Conservation (phyloP, 345 rosid genomes). For the Dovyalis caffra region DNA sequence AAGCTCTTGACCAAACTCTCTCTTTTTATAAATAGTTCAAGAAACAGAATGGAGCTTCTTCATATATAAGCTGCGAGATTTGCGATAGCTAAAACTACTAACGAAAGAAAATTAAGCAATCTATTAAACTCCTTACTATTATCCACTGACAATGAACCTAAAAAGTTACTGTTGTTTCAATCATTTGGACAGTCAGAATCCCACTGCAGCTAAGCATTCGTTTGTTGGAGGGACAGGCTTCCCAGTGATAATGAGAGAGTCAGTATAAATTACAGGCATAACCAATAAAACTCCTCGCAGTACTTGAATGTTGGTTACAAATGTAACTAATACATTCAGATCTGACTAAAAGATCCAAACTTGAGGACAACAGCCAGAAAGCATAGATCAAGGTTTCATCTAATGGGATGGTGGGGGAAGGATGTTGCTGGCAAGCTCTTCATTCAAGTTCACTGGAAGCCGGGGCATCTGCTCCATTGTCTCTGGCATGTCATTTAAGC, state of each 20-base stretch:
- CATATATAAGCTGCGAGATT: too few relatives aligned
- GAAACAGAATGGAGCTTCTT: too few relatives aligned
- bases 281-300: conserved; percentile 3
- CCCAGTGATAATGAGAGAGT: conserved; percentile 2
- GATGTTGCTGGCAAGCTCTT: conserved; percentile 64
- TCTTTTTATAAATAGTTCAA: too few relatives aligned
- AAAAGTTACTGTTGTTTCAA: not conserved
- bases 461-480: conserved; percentile 90
- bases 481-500: conserved; percentile 79
- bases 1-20: too few relatives aligned
- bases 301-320: not conserved
- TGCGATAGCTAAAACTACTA: too few relatives aligned
- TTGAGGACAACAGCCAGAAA: conserved; percentile 7
- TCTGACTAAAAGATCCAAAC: conserved; percentile 1
- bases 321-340: not conserved
- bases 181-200: conserved; percentile 14
- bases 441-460: conserved; percentile 73
- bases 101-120: not conserved
- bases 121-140: not conserved
- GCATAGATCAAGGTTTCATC: conserved; percentile 43
- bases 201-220: conserved; percentile 39
- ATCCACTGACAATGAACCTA: not conserved
- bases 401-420: conserved; percentile 52
- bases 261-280: too few relatives aligned
- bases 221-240: conserved; percentile 28